Evolutionary conservation across 306 rosid species (phyloP).

Genomic region (Glycyrrhiza uralensis): DNA sequence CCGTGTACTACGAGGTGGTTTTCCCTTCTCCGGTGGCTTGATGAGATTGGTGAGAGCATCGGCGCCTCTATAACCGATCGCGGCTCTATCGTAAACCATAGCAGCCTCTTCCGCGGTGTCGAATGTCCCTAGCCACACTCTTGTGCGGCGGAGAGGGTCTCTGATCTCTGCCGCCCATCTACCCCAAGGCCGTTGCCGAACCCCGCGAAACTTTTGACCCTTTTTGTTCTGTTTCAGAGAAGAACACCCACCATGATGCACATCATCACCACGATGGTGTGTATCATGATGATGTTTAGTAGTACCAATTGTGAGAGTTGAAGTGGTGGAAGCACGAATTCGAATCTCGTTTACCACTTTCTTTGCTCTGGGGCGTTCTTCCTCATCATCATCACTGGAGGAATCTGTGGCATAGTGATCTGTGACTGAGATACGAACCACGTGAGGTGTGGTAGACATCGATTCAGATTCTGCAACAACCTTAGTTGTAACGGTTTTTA

Average conservation of each 20-base stretch:
- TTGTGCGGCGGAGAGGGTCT: constrained; percentile 30
- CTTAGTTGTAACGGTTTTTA: constrained; percentile 4
- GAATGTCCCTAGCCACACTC: constrained; percentile 21
- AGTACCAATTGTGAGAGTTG: too few relatives aligned
- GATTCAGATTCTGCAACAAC: not conserved
- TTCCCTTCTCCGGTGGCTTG: not conserved
- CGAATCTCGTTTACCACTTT: constrained; percentile 48
- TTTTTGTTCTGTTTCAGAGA: not conserved
- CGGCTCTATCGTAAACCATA: constrained; percentile 54
- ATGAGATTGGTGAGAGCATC: constrained; percentile 54
- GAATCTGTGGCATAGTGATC: constrained; percentile 82
- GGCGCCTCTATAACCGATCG: constrained; percentile 49
- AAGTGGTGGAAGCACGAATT: too few relatives aligned
- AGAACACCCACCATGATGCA: not conserved
- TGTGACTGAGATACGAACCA: constrained; percentile 46
- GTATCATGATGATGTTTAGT: too few relatives aligned
- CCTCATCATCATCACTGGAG: constrained; percentile 58
- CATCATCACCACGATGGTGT: too few relatives aligned
- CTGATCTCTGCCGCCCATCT: constrained; percentile 93
- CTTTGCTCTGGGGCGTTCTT: constrained; percentile 40
- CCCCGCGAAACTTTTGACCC: constrained; percentile 73
- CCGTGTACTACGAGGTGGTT: not conserved
- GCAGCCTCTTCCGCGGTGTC: constrained; percentile 28
- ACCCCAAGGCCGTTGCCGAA: constrained; percentile 78
- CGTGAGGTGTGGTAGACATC: not conserved